These are phyloP conservation scores for Porosira glacialis DNA, from an alignment of 352 stramenopile genomes.

Conservation along the genomic window DNA sequence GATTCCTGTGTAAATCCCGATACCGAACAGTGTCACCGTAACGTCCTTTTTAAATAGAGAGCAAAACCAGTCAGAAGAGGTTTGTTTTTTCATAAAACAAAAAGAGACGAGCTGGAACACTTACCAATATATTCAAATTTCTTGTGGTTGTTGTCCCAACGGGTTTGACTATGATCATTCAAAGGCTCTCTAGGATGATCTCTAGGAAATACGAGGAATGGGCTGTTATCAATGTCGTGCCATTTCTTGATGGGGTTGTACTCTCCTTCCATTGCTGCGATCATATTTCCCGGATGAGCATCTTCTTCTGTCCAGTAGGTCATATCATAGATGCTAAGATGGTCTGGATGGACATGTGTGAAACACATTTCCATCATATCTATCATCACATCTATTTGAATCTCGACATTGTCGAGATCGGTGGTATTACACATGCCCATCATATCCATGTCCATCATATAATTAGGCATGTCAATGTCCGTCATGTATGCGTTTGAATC, in stretches of 20 bases:
- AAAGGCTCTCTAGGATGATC: conserved; percentile 8
- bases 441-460: too few species aligned
- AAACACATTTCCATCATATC: too few species aligned
- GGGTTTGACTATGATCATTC: conserved; percentile 33
- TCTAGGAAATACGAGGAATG: conserved; percentile 40
- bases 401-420: too few species aligned
- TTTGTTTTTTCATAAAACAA: too few species aligned
- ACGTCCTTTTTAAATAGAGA: too few species aligned
- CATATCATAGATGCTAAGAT: conserved; percentile 65
- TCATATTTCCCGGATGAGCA: conserved; percentile 60
- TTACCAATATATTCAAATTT: conserved; percentile 44
- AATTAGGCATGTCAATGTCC: too few species aligned
- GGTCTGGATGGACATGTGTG: too few species aligned
- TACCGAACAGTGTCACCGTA: conserved; percentile 54
- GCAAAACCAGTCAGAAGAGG: too few species aligned
- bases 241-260: conserved; percentile 60
- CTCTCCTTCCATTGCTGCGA: conserved; percentile 40
- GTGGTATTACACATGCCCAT: too few species aligned
- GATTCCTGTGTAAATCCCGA: conserved; percentile 58
- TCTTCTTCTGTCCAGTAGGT: conserved; percentile 57
- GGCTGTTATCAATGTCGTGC: conserved; percentile 38
- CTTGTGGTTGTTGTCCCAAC: conserved; percentile 39
- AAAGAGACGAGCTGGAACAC: too few species aligned
- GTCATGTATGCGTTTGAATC: too few species aligned
- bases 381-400: too few species aligned